These are phyloP conservation scores for Gloeopeniophorella convolvens DNA, from an alignment of 768 basidiomycete species.

Conservation along the genomic window DNA sequence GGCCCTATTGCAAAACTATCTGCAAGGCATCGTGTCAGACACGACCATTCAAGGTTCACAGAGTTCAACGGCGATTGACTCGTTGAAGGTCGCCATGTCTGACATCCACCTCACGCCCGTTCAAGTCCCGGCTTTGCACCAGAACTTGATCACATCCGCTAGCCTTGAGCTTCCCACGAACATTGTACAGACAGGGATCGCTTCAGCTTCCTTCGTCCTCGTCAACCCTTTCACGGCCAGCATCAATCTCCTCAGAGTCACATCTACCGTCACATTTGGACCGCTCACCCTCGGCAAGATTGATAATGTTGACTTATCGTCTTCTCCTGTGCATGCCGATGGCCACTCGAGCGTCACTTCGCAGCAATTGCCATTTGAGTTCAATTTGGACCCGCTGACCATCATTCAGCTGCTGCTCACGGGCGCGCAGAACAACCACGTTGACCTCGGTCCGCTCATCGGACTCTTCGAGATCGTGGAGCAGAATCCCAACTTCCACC, in stretches of 20 bases:
- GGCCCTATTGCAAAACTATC: constrained; percentile 54
- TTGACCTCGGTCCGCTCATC: constrained; percentile 54
- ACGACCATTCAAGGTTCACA: constrained; percentile 51
- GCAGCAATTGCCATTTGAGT: constrained; percentile 48
- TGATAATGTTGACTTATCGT: constrained; percentile 45
- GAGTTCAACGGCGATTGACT: constrained; percentile 51
- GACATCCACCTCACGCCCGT: constrained; percentile 54
- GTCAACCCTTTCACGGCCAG: constrained; percentile 68
- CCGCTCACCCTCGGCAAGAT: constrained; percentile 54
- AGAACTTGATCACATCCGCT: constrained; percentile 51
- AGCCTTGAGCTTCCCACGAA: constrained; percentile 55
- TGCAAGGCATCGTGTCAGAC: constrained; percentile 54
- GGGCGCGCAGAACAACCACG: constrained; percentile 46
- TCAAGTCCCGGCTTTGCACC: constrained; percentile 56
- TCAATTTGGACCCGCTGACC: constrained; percentile 55
- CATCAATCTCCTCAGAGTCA: constrained; percentile 53
- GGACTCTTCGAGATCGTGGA: constrained; percentile 49
- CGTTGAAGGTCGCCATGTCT: constrained; percentile 54
- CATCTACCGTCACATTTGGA: constrained; percentile 48
- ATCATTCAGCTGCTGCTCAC: constrained; percentile 51
- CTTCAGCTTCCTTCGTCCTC: constrained; percentile 50
- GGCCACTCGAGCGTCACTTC: constrained; percentile 58
- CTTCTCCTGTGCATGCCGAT: constrained; percentile 49
- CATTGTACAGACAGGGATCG: constrained; percentile 54
- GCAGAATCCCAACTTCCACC: constrained; percentile 43